Evolutionary conservation across 495 filamentous ascomycete genomes (phyloP), one percentile per base, ranked within the genome.

Genomic region (Lentithecium fluviatile): DNA sequence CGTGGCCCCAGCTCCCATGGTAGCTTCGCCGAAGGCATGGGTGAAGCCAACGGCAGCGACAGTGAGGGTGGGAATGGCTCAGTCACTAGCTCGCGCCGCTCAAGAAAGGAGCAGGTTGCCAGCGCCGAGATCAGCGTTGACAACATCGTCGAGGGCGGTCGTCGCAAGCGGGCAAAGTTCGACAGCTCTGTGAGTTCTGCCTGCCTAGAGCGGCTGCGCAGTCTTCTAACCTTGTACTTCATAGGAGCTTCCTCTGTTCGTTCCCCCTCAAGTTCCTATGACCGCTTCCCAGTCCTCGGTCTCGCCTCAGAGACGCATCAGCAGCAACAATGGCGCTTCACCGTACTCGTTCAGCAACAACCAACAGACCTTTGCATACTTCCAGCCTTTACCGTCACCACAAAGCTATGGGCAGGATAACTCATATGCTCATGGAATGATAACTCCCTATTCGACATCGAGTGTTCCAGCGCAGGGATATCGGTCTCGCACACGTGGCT

Each of bases 81-180:
- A 50, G 80, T 85, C 13, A 78, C 80, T 29, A 80, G 82, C 70
- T 88, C 88, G 54, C 85, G 86, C 60, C 87, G 84, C 65, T 79
- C 83, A 62, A 89, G 85, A 69, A 84, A 79, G 62, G 91, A 97
- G 69, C 85, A 88, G 50, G 79, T 95, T 57, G 89, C 86, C n/a
- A 95, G 89, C 70, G 91, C 94, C 3, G 94, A 97, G 57, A 98
- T 98, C 69, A 97, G 92, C 73, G 82, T 96, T 64, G 90, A 95
- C 58, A 98, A 98, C 69, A 97, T 98, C 74, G 88, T 98, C 55
- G 92, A 97, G 75, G 94, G 95, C 68, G 91, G 91, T 64, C 85
- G 94, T 74, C 84, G 94, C 63, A 97, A 98, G 80, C 84, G 90
- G 70, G 89, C 94, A 62, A 96, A 96, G 77, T 98, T 98, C 72